Percentiles rank a stretch among this genome's conserved stretches.
These are phyloP conservation scores for Calonectria honghensis DNA, from an alignment of 2,329 filamentous ascomycete species.

Conservation along the genomic window DNA sequence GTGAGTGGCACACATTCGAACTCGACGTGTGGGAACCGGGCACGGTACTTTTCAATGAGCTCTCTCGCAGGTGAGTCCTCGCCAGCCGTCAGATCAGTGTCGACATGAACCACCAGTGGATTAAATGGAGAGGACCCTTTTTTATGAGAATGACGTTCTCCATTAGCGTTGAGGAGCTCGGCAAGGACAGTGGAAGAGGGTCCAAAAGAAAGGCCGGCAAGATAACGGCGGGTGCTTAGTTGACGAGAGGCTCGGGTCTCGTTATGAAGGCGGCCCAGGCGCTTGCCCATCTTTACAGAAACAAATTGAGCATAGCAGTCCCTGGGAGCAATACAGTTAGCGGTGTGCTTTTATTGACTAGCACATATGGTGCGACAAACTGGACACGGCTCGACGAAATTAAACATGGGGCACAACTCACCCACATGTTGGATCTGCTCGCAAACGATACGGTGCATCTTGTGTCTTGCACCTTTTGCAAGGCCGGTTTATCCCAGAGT, in stretches of 20 bases:
- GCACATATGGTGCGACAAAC: not conserved
- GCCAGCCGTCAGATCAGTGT: conserved; percentile 61
- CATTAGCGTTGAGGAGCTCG: conserved; percentile 83
- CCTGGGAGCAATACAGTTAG: conserved; percentile 47
- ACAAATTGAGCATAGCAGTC: conserved; percentile 87
- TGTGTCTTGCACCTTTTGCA: conserved; percentile 60
- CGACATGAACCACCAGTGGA: conserved; percentile 76
- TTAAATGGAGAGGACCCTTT: conserved; percentile 81
- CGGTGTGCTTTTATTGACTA: not conserved
- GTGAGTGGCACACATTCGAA: conserved; percentile 80
- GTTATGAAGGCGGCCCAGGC: conserved; percentile 72
- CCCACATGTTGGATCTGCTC: conserved; percentile 59
- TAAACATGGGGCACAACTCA: conserved; percentile 41
- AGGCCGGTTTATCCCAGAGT: conserved; percentile 49
- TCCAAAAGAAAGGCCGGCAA: conserved; percentile 89
- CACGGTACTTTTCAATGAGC: conserved; percentile 72
- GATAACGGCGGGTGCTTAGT: conserved; percentile 67
- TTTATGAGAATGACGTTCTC: conserved; percentile 78
- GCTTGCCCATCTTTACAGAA: conserved; percentile 85
- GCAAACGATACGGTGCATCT: conserved; percentile 55
- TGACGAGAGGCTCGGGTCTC: conserved; percentile 64
- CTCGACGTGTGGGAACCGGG: conserved; percentile 78
- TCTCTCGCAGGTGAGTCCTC: conserved; percentile 60
- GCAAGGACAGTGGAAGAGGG: conserved; percentile 86
- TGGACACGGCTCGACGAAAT: conserved; percentile 27